Base-by-base conservation (phyloP, 75 land plant genomes). In the Pinus albicaulis region DNA sequence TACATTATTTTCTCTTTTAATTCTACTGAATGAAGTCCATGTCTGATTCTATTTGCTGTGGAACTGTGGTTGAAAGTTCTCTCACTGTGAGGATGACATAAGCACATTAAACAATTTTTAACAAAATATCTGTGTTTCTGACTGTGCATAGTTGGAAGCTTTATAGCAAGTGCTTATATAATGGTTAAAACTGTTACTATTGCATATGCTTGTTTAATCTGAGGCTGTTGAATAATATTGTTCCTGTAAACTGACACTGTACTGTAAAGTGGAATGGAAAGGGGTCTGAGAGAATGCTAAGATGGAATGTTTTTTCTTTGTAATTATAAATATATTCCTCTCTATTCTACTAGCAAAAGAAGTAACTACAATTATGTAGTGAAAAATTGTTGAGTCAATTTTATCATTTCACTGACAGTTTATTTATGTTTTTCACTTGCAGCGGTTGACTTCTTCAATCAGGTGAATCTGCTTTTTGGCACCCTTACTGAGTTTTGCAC, bases 361-460 rank as follows among this genome's bases (percentile, higher is more conserved):
- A 64, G 65, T 15, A 57, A 28, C 20, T 59, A 59, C 5, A 38
- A 19, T 72, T 31, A 12, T 11, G 8, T 19, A 31, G 38, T 13
- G 14, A 28, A 20, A 38, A 58, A 73, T 22, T 14, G 61, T 70
- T 25, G n/a, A 70, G 38, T 44, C 16, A 36, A 19, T 22, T 22
- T 44, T 60, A 22, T 8, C 28, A 55, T 31, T 63, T 78, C 76
- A 82, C 78, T 14, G 24, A 59, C 15, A 4, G 17, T 75, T 58
- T 62, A 70, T 83, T 81, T 71, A 28, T 48, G 20, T 68, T 20
- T 76, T 62, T 13, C 24, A 48, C 62, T 74, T 86, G 80, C 95
- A 94, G 97, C 95, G 85, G 95, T 94, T 6, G 97, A 94, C 76
- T 94, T 94, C 86, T 94, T 94, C 86, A 94, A 94, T 65, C 97